Base-by-base conservation (phyloP, 2,329 filamentous ascomycete genomes). In the Fusarium sp. region DNA sequence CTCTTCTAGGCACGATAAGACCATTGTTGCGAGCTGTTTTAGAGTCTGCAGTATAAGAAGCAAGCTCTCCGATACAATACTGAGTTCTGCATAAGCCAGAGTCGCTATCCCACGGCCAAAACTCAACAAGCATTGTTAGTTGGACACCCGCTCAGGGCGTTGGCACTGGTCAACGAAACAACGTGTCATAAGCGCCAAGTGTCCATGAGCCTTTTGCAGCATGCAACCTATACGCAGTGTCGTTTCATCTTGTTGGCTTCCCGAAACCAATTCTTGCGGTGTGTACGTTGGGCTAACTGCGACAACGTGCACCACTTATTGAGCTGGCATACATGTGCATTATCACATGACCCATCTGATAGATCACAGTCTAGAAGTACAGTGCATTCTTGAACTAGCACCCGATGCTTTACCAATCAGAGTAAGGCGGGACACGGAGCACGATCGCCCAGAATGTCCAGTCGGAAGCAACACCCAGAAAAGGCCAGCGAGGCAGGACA, bases 401-500 rank as follows among this genome's bases (percentile, higher is more conserved):
- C 73, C 17, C 0, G 1, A 17, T 31, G 33, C 67, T 24, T 72
- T 74, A 31, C 73, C 73, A 72, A 75, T 72, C 69, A 72, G 42
- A 63, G 74, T 51, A 72, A 74, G 55, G 71, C 62, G 73, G 72
- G 34, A 66, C 49, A 39, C 61, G 63, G 69, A 67, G 69, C 70
- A 72, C 68, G 63, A 71, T 74, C 68, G 64, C 68, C 64, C 33
- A 69, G 66, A 60, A 68, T 63, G 61, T 66, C 58, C 62, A 65
- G 46, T 58, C 62, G 42, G 72, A 61, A 68, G 57, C 58, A 62
- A 70, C 64, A 66, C 51, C 63, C 55, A 66, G 74, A 75, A 75
- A 75, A 75, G 74, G 74, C 74, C 74, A 75, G 74, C 74, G 72
- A 75, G 66, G 74, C 74, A 75, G 58, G 56, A 73, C 56, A 69